Conservation (phyloP, 176 grass and related monocot genomes). For the Phyllostachys edulis region DNA sequence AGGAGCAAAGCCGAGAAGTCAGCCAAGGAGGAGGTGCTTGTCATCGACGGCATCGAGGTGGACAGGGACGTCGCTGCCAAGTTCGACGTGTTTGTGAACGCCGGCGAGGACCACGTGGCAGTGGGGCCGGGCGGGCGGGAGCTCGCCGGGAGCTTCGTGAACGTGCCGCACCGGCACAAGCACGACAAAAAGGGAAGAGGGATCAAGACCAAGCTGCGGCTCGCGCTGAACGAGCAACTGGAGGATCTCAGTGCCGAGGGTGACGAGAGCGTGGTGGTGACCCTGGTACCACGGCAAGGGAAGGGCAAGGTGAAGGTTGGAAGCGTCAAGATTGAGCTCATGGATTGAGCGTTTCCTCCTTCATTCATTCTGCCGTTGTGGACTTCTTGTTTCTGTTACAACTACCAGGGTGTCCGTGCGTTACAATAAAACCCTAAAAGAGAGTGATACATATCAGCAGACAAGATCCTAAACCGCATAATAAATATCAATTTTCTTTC, state of each 20-base stretch:
- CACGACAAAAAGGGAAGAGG: background rate
- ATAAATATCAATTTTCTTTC: too few species aligned
- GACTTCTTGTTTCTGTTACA: too few species aligned
- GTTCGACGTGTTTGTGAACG: constrained; percentile 67
- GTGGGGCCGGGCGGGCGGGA: constrained; percentile 31
- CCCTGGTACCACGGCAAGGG: constrained; percentile 32
- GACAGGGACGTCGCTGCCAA: constrained; percentile 39
- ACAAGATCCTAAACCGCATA: too few species aligned
- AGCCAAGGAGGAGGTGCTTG: constrained; percentile 46
- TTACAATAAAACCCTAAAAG: too few species aligned
- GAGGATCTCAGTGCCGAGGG: constrained; percentile 47
- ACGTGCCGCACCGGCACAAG: constrained; percentile 41
- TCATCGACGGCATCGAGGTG: constrained; percentile 48
- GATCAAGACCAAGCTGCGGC: constrained; percentile 34
- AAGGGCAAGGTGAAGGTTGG: constrained; percentile 37
- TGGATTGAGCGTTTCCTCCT: background rate
- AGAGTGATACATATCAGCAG: too few species aligned
- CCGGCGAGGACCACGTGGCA: constrained; percentile 36
- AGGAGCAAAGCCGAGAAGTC: constrained; percentile 43
- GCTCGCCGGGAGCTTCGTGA: constrained; percentile 58
- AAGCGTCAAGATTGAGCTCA: constrained; percentile 40
- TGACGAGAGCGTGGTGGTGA: constrained; percentile 39
- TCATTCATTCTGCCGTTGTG: too few species aligned
- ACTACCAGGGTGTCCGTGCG: too few species aligned
- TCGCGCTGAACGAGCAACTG: constrained; percentile 48